phyloP scores from a whole-genome alignment of 2,329 filamentous ascomycete genomes.

The Phyllosticta ampelicida region DNA sequence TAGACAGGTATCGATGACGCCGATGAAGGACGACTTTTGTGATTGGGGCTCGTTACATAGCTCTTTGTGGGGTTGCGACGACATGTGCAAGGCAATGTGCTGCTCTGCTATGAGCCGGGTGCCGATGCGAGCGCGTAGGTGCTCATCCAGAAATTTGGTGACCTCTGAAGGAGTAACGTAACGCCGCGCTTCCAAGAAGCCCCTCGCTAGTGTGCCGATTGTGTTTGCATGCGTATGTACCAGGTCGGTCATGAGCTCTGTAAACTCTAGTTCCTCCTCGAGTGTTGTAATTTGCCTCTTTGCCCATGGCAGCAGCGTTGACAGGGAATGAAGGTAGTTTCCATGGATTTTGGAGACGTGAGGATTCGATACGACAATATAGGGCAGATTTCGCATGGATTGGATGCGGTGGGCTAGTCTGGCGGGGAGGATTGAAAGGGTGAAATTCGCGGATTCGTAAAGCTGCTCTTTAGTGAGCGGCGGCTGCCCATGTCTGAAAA shows the following conservation, averaged over 20 bases:
- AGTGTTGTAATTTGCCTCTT: constrained; percentile 61
- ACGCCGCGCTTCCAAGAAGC: constrained; percentile 84
- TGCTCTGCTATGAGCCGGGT: constrained; percentile 92
- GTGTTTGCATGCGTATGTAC: constrained; percentile 91
- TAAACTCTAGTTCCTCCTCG: constrained; percentile 84
- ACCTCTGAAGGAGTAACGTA: constrained; percentile 78
- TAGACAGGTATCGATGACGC: constrained; percentile 86
- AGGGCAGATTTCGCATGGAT: constrained; percentile 83
- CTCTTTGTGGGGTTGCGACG: constrained; percentile 60
- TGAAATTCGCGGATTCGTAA: constrained; percentile 88
- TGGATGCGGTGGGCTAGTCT: constrained; percentile 91
- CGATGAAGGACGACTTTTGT: constrained; percentile 58
- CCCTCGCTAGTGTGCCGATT: constrained; percentile 81
- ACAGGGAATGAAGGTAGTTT: constrained; percentile 90
- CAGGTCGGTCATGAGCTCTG: constrained; percentile 86
- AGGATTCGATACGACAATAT: constrained; percentile 96
- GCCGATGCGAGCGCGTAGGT: constrained; percentile 85
- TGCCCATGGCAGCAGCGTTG: constrained; percentile 77
- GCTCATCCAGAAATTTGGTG: constrained; percentile 86
- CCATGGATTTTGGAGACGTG: constrained; percentile 90
- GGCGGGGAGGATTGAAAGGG: constrained; percentile 80
- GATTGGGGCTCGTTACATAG: constrained; percentile 30
- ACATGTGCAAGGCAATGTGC: constrained; percentile 80
- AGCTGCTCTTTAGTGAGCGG: constrained; percentile 72
- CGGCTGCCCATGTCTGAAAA: constrained; percentile 59